Conservation (phyloP, 305 asterid species). For the Fraxinus latifolia region DNA sequence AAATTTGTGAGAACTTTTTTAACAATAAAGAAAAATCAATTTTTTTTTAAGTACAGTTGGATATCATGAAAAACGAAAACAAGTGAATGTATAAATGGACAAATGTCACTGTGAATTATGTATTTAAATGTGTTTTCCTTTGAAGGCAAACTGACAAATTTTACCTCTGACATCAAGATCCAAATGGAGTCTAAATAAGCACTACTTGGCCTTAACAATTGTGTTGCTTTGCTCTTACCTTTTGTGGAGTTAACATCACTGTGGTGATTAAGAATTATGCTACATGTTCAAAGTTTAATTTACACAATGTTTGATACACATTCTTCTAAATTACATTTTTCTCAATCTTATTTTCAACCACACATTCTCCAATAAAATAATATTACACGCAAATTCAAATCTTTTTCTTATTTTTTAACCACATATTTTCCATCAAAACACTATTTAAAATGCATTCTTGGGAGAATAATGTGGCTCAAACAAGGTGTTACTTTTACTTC, state of each 20-base stretch:
- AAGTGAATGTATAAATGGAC: not conserved
- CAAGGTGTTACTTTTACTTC: not conserved
- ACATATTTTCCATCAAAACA: no score
- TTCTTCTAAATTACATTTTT: no score
- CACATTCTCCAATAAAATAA: no score
- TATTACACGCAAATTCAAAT: no score
- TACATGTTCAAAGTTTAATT: not conserved
- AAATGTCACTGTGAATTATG: not conserved
- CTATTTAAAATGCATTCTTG: not conserved
- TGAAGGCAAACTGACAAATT: not conserved
- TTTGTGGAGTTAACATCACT: not conserved
- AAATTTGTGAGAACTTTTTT: not conserved
- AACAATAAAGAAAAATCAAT: not conserved
- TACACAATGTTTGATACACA: not conserved
- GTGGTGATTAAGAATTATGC: not conserved
- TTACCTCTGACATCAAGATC: not conserved
- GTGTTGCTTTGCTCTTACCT: not conserved
- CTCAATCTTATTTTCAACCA: no score
- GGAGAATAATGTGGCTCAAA: not conserved
- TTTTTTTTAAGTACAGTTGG: not conserved
- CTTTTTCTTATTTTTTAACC: no score
- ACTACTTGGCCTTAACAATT: not conserved
- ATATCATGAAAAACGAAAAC: not conserved
- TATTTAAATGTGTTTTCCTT: not conserved
- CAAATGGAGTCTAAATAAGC: not conserved